A percentile compares a stretch with the other conserved stretches of the same genome.
These are phyloP conservation scores for Exsudoporus floridanus DNA, from an alignment of 1,284 basidiomycete genomes.

Conservation along the genomic window DNA sequence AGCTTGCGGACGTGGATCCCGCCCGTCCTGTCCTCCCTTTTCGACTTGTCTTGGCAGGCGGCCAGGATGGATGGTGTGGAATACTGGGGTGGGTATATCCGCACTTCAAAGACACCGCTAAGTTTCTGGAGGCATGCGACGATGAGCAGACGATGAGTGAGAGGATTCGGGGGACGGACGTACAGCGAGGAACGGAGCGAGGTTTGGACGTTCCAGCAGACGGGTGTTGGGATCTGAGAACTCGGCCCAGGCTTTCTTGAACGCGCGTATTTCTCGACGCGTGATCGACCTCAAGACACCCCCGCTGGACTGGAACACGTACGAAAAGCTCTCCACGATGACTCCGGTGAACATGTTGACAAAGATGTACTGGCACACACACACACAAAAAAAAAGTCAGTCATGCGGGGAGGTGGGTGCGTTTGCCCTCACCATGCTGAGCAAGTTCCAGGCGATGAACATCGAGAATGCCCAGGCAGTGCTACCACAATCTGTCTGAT, in stretches of 20 bases:
- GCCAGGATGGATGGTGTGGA: slow-evolving; percentile 60
- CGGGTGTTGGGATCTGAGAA: slow-evolving; percentile 81
- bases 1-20: slow-evolving; percentile 70
- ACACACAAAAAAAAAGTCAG: slow-evolving; percentile 5
- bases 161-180: slow-evolving; percentile 31
- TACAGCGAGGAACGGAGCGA: slow-evolving; percentile 83
- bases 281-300: slow-evolving; percentile 77
- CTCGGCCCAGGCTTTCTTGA: slow-evolving; percentile 93
- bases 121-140: slow-evolving; percentile 52
- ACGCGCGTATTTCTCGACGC: slow-evolving; percentile 86
- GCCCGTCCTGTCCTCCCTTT: slow-evolving; percentile 39
- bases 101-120: slow-evolving; percentile 81
- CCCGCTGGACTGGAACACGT: slow-evolving; percentile 88
- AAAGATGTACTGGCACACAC: slow-evolving; percentile 87
- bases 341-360: slow-evolving; percentile 96
- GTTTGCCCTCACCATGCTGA: slow-evolving; percentile 82
- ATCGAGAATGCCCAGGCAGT: slow-evolving; percentile 81
- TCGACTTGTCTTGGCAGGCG: slow-evolving; percentile 39
- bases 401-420: not conserved
- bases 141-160: not conserved
- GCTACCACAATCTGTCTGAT: slow-evolving; percentile 89
- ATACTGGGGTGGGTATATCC: slow-evolving; percentile 75
- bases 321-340: slow-evolving; percentile 95
- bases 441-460: slow-evolving; percentile 95
- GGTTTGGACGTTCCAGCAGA: slow-evolving; percentile 68